These are phyloP conservation scores for Trametes hirsuta DNA, from an alignment of 1,284 basidiomycete species.

Conservation along the genomic window DNA sequence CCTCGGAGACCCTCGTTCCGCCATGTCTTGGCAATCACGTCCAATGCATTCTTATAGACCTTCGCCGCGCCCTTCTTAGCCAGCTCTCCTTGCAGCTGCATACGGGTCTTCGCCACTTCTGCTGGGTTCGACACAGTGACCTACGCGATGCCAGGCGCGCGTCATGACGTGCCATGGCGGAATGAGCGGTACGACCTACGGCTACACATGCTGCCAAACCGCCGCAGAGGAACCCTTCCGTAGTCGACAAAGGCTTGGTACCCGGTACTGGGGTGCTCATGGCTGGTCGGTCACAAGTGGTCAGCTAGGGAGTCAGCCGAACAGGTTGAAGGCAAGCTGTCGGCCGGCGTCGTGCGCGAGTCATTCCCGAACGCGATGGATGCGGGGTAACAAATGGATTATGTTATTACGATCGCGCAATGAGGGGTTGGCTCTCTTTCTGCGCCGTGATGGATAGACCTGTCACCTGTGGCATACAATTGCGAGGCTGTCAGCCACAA, in stretches of 20 bases:
- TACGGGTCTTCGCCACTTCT: conserved; percentile 92
- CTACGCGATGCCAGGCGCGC: conserved; percentile 39
- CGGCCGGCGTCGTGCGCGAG: neutral
- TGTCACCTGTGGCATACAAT: neutral
- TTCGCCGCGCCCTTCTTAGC: conserved; percentile 71
- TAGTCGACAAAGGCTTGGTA: conserved; percentile 53
- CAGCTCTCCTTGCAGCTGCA: conserved; percentile 94
- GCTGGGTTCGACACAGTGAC: conserved; percentile 86
- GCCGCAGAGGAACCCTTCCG: conserved; percentile 85
- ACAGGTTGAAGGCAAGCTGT: neutral
- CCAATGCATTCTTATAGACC: conserved; percentile 89
- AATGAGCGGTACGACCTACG: conserved; percentile 45
- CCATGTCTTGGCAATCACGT: conserved; percentile 91
- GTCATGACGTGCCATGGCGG: neutral
- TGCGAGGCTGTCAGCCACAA: neutral
- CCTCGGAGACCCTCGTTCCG: conserved; percentile 89
- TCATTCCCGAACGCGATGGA: conserved; percentile 4
- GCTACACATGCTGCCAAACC: conserved; percentile 89
- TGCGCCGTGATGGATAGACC: neutral
- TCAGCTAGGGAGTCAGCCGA: neutral
- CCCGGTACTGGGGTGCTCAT: conserved; percentile 26
- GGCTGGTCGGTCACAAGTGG: neutral
- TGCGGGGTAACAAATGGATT: neutral
- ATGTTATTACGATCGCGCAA: conserved; percentile 11
- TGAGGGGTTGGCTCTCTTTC: neutral